Conservation (phyloP, 2,329 filamentous ascomycete genomes). For the Penicillium sp. region DNA sequence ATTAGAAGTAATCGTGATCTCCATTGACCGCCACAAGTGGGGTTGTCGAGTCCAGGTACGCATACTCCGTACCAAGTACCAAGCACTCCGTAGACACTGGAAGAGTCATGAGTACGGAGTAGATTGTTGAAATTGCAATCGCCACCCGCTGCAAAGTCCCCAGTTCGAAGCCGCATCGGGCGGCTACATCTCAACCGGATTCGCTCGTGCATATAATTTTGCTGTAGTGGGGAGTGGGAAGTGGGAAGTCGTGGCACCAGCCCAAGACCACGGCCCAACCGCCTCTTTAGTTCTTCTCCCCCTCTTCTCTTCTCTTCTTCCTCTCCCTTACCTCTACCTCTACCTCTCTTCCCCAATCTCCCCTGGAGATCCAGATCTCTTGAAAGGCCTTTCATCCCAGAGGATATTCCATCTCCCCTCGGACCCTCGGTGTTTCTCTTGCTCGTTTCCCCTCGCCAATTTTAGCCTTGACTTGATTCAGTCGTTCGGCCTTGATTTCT, state of each 20-base stretch:
- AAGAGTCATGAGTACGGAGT: too few relatives aligned
- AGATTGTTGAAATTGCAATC: too few relatives aligned
- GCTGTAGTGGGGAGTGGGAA: constrained; percentile 31
- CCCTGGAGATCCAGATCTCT: not conserved
- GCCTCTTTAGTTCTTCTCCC: constrained; percentile 32
- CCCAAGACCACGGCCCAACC: constrained; percentile 37
- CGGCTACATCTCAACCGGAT: constrained; percentile 26
- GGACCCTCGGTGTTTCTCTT: constrained; percentile 1
- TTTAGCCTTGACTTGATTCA: constrained; percentile 4
- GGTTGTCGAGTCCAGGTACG: too few relatives aligned
- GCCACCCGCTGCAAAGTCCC: too few relatives aligned
- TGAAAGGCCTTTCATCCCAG: too few relatives aligned
- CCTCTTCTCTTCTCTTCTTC: constrained; percentile 26
- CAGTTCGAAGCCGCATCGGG: constrained; percentile 2
- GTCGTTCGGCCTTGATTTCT: not conserved
- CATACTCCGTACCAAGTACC: too few relatives aligned
- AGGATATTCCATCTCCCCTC: constrained; percentile 6
- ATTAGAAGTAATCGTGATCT: constrained; percentile 1
- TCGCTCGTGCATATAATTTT: constrained; percentile 25
- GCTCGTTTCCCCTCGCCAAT: constrained; percentile 1
- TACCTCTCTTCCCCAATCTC: constrained; percentile 5
- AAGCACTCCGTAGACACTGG: too few relatives aligned
- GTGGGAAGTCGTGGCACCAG: constrained; percentile 44
- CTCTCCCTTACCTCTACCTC: constrained; percentile 9
- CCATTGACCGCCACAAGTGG: not conserved